Evolutionary conservation across 768 basidiomycete species (phyloP).

Genomic region (Agaricus blazei): DNA sequence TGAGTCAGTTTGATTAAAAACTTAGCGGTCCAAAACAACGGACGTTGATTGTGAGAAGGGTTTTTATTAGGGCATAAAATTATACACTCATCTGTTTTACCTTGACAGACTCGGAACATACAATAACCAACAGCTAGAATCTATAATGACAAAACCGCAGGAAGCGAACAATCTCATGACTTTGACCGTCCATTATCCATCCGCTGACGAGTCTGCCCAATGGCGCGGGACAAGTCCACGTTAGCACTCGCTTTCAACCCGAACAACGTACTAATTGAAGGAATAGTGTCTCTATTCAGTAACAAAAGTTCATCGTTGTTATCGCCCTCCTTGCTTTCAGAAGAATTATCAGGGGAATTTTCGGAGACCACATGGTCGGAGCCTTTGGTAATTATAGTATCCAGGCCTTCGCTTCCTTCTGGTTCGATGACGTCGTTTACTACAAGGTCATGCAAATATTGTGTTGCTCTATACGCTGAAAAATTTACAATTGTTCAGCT

Average conservation of each 20-base stretch:
- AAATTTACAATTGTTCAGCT: background rate
- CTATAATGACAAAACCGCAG: too few species aligned
- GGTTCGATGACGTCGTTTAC: slow-evolving; percentile 52
- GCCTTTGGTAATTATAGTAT: slow-evolving; percentile 44
- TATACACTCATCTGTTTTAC: too few species aligned
- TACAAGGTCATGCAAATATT: slow-evolving; percentile 60
- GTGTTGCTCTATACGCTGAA: slow-evolving; percentile 64
- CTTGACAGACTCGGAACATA: background rate
- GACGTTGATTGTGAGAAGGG: too few species aligned
- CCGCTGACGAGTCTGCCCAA: slow-evolving; percentile 50
- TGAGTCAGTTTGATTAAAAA: too few species aligned
- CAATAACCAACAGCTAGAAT: too few species aligned
- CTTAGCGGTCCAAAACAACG: too few species aligned
- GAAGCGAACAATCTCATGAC: background rate
- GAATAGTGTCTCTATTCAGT: slow-evolving; percentile 43
- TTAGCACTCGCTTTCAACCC: slow-evolving; percentile 38
- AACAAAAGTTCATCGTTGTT: slow-evolving; percentile 35
- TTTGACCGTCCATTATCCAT: slow-evolving; percentile 16
- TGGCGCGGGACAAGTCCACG: slow-evolving; percentile 55
- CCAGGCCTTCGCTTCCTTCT: slow-evolving; percentile 47
- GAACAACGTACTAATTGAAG: slow-evolving; percentile 42
- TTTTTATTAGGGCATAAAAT: too few species aligned
- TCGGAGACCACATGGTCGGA: background rate
- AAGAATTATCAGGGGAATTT: slow-evolving; percentile 7
- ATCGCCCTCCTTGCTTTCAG: background rate